Evolutionary conservation across 2,329 filamentous ascomycete species (phyloP), one percentile per base, ranked within the genome.

Genomic region (Trichoderma koningiopsis): DNA sequence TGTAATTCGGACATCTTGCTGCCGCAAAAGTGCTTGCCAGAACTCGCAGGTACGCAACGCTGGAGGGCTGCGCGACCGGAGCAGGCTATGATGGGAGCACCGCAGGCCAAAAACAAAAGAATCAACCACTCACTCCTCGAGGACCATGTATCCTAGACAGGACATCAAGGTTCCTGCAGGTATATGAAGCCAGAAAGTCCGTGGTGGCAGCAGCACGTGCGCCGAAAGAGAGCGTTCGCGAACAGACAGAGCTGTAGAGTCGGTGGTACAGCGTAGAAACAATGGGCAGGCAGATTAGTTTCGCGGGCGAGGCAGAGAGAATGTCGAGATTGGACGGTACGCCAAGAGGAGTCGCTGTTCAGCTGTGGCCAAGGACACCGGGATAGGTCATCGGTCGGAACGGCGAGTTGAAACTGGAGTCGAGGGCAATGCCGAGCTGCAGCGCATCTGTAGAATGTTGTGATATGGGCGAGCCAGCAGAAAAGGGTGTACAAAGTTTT

Each of bases 141-240:
- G 69, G 66, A 68, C 59, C 69, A 70, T 60, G 29, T 68, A 68
- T 63, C 66, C 53, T 60, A 24, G 35, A 55, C 29, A 56, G 58
- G 60, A 60, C 69, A 70, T 70, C 65, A 70, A 70, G 69, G 59
- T 64, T 69, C 58, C 29, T 57, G 33, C 58, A 58, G 40, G 27
- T 27, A 61, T 43, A 37, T 56, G 49, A 62, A 60, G 16, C 37
- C 22, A 49, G 40, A 35, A 59, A n/a, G 47, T 52, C 19, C n/a
- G 22, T 43, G 35, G 43, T 8, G 57, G 29, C 19, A 43, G 57
- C 35, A 60, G 60, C 49, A 24, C 47, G 49, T 27, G 53, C 52
- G 60, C 55, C 19, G 27, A 65, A 61, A 53, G 10, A 33, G n/a
- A 27, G 40, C 29, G 40, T 67, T 40, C 16, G 35, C 22, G 11